Evolutionary conservation across 257 asterid species (phyloP), one percentile per base, ranked within the genome.

Genomic region (Mitragyna speciosa): DNA sequence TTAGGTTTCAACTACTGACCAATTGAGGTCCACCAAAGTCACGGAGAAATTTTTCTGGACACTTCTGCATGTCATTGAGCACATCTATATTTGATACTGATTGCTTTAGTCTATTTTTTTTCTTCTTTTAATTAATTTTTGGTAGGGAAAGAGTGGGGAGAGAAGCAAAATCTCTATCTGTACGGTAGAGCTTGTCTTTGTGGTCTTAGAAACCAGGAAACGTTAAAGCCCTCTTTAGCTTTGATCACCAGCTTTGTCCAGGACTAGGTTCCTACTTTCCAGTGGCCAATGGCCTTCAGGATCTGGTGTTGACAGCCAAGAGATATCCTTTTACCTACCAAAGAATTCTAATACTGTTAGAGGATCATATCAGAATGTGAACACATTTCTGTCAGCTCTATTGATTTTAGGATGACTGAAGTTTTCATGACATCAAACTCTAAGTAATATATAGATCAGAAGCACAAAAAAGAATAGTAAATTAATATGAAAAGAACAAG

Each of bases 171-270:
- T 22, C 54, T 47, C 63, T 48, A 26, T 4, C 41, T 36, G 2
- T 36, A 36, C 41, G 41, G 41, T 36, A 1, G 41, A 36, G 4
- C 4, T 36, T 36, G 4, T 36, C 41, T 36, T 36, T 36, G 4
- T 36, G 41, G 41, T 45, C 49, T 45, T 45, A 45, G 49, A 45
- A 45, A 9, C 49, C 49, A 45, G 49, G 49, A 45, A 45, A 45
- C 2, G 41, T 6, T 12, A 61, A 45, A 41, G 26, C 12, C 31
- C 75, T 20, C 30, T 75, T 24, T 73, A 64, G 75, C 17, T 45
- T 73, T 80, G 0, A 65, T 80, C 83, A 59, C 79, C 81, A 20
- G 45, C 14, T 73, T 31, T 72, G 51, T 49, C 72, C 11, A 41
- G 36, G 31, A 61, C 56, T 39, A 24, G 26, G 20, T 30, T 24